These are phyloP conservation scores for Ogataea ramenticola DNA, from an alignment of 805 yeast species.

Conservation along the genomic window DNA sequence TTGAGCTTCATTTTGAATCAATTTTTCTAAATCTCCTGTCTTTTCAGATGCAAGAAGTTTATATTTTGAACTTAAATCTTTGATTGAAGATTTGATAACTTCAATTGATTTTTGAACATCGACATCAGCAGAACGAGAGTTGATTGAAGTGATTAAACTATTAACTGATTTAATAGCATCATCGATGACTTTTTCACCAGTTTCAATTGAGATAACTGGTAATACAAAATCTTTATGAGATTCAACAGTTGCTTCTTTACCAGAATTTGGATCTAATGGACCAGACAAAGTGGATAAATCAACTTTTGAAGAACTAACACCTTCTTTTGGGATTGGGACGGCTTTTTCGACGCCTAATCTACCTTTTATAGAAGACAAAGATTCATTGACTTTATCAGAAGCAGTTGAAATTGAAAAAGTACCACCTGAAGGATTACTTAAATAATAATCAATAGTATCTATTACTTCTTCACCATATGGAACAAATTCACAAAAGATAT, in stretches of 20 bases:
- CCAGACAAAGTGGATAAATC: slow-evolving; percentile 10
- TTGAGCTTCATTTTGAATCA: slow-evolving; percentile 22
- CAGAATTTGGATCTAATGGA: slow-evolving; percentile 8
- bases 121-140: slow-evolving; percentile 12
- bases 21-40: slow-evolving; percentile 12
- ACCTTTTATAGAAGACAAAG: slow-evolving; percentile 29
- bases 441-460: slow-evolving; percentile 36
- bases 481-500: slow-evolving; percentile 52
- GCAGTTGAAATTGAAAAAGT: slow-evolving; percentile 9
- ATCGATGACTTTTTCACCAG: slow-evolving; percentile 28
- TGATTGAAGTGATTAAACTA: slow-evolving; percentile 24
- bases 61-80: slow-evolving; percentile 16
- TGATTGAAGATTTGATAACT: slow-evolving; percentile 14
- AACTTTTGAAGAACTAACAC: slow-evolving; percentile 28
- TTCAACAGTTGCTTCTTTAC: slow-evolving; percentile 8
- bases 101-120: slow-evolving; percentile 17
- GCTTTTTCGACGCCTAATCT: slow-evolving; percentile 34
- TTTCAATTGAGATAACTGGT: slow-evolving; percentile 23
- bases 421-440: slow-evolving; percentile 19
- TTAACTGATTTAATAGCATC: slow-evolving; percentile 28
- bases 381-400: slow-evolving; percentile 14
- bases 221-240: slow-evolving; percentile 10
- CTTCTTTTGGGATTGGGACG: slow-evolving; percentile 31
- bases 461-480: slow-evolving; percentile 57
- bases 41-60: slow-evolving; percentile 12